Base-by-base conservation (phyloP, 1,139 yeast genomes). In the Candida neerlandica region DNA sequence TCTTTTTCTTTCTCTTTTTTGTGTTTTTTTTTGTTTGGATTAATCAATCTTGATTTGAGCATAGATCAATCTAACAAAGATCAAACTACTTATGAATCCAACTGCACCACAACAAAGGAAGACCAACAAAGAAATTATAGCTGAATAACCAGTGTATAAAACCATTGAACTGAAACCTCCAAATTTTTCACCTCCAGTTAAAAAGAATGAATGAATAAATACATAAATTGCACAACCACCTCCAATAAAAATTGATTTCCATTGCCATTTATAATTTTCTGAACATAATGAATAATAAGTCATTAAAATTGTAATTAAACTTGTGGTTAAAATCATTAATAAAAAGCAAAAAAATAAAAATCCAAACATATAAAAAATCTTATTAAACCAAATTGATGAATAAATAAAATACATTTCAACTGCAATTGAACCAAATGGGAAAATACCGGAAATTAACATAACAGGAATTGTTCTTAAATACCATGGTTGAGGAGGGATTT, bases 221-320 rank as follows among this genome's bases (percentile, higher is more conserved):
- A 92, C 87, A 66, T 92, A 95, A 50, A 86, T 61, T 0, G 96
- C 79, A 67, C 96, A 86, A 26, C 97, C 96, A 46, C 97, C 98
- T 27, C 97, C 95, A 52, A 91, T 80, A 61, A 86, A 80, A 60
- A 92, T 77, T 9, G 96, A 83, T 66, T 92, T 85, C 99, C 99
- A 94, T 65, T 91, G 97, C 99, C 99, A 94, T 67, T 85, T 84
- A 75, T 95, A 92, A 68, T 94, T 89, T 65, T 94, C 99, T 42
- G 91, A 77, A 64, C 97, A 90, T 56, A 95, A 78, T 10, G 92
- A 81, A 73, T 89, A 88, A 70, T 94, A 94, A 37, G 89, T 82
- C 73, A 91, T 80, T 59, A 94, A 75, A 18, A 91, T 74, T 0
- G 97, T 86, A 41, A 91, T 91, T 55, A 94, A 77, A 16, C 89